Evolutionary conservation across 768 basidiomycete genomes (phyloP), one percentile per base, ranked within the genome.

Genomic region (Paxillus involutus): DNA sequence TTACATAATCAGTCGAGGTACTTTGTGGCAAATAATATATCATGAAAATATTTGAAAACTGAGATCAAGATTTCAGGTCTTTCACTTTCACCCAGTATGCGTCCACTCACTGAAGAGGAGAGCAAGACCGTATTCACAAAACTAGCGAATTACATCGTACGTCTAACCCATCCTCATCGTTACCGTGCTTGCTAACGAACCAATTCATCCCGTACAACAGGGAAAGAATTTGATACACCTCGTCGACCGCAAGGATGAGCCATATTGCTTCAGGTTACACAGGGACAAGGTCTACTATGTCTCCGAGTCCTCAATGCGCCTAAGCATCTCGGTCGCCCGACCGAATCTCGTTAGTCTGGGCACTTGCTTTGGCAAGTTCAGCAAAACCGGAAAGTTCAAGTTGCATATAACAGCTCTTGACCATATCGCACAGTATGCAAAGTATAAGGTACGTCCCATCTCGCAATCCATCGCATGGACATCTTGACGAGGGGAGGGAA

Each of bases 281-380:
- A 91, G 84, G 64, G 96, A 96, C 71, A 81, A 94, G 50, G 95
- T 99, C 17, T 98, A 86, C 78, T 98, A 98, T 79, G 94, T 94
- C 52, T 95, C 97, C 5, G 91, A 98, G 63, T 83, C 90, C 0
- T 89, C 93, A 9, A 96, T 98, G 86, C 90, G 92, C 47, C 80
- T 96, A 21, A 88, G 88, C 46, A 94, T 94, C 49, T 95, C 92
- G 1, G 84, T 98, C 48, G 94, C 96, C 19, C 83, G 96, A 44
- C 89, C 90, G 32, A 97, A 94, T 66, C 86, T 99, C 54, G 78
- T 98, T 69, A 89, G 88, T 53, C 78, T 98, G 19, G 97, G 97
- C 40, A 98, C 94, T 58, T 98, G 95, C 74, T 89, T 98, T 58
- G 97, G 97, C 58, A 98, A 97, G 70, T 99, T 98, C 76, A 89